Conservation (phyloP, 2,329 filamentous ascomycete species). For the Claviceps sorghi region DNA sequence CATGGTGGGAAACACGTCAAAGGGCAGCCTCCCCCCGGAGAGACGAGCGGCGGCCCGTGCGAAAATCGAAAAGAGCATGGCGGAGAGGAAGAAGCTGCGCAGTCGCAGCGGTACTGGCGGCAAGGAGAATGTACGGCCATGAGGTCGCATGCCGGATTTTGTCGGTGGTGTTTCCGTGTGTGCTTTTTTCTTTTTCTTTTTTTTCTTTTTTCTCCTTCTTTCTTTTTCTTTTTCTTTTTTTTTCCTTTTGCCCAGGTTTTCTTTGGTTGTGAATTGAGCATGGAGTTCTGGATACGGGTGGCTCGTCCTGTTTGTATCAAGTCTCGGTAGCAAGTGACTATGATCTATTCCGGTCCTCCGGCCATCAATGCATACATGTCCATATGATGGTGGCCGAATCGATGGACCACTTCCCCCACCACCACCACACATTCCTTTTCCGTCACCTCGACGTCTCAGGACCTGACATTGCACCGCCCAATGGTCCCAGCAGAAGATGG, state of each 20-base stretch:
- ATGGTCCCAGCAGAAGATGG: conserved; percentile 14
- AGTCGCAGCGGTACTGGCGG: conserved; percentile 19
- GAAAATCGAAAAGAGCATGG: conserved; percentile 37
- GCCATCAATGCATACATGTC: background rate
- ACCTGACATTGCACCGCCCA: conserved; percentile 4
- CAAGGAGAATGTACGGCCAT: conserved; percentile 38
- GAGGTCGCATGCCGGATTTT: background rate
- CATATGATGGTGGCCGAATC: background rate
- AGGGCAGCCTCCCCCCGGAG: conserved; percentile 32
- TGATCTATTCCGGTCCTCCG: background rate
- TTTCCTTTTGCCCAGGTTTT: background rate
- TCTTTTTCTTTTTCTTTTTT: background rate
- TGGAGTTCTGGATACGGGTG: conserved; percentile 10
- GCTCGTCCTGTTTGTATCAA: background rate
- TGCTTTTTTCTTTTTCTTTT: background rate
- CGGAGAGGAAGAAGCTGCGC: conserved; percentile 30
- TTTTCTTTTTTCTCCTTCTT: background rate
- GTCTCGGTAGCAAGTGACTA: background rate
- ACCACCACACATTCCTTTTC: background rate
- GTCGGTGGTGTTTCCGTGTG: background rate
- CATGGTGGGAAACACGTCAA: conserved; percentile 24
- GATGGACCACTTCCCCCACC: background rate
- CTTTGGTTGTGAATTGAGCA: conserved; percentile 6
- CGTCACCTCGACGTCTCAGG: background rate
- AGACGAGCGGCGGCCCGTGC: conserved; percentile 40